phyloP scores from a whole-genome alignment of 306 rosid genomes.

The Clitoria ternatea region DNA sequence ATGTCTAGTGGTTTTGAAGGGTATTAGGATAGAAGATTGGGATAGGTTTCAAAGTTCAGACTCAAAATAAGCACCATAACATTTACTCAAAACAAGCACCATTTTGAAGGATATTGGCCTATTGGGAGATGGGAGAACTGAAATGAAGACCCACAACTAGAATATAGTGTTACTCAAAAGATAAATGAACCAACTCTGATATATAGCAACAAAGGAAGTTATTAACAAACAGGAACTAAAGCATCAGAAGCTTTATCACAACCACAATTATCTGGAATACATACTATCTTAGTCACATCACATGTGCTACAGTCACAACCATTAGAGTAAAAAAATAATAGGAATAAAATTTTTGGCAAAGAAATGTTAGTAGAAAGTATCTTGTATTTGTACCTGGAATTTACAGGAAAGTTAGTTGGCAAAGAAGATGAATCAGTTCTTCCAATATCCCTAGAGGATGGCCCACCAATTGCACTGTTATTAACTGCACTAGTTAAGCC shows the following conservation, averaged over 20 bases:
- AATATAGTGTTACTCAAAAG: background rate
- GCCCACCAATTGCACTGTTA: slow-evolving; percentile 67
- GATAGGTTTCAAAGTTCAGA: background rate
- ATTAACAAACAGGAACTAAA: background rate
- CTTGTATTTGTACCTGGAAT: slow-evolving; percentile 80
- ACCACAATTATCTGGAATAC: background rate
- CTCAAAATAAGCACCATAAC: background rate
- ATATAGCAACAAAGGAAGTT: background rate
- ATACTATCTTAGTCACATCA: background rate
- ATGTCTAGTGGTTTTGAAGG: background rate
- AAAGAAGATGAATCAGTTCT: slow-evolving; percentile 80
- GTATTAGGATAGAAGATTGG: background rate
- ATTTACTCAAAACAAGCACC: no score
- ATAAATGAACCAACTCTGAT: background rate
- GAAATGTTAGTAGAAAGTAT: background rate
- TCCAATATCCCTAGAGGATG: slow-evolving; percentile 74
- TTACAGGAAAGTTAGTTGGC: slow-evolving; percentile 58
- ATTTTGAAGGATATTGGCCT: no score
- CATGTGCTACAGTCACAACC: background rate
- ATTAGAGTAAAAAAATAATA: background rate
- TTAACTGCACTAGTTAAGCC: slow-evolving; percentile 96
- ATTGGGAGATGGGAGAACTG: no score
- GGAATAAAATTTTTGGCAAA: background rate
- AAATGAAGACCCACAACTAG: background rate
- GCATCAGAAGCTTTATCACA: background rate